Evolutionary conservation across 139 green algal genomes (phyloP), one percentile per base, ranked within the genome.

Genomic region (Coelastrella sp.): DNA sequence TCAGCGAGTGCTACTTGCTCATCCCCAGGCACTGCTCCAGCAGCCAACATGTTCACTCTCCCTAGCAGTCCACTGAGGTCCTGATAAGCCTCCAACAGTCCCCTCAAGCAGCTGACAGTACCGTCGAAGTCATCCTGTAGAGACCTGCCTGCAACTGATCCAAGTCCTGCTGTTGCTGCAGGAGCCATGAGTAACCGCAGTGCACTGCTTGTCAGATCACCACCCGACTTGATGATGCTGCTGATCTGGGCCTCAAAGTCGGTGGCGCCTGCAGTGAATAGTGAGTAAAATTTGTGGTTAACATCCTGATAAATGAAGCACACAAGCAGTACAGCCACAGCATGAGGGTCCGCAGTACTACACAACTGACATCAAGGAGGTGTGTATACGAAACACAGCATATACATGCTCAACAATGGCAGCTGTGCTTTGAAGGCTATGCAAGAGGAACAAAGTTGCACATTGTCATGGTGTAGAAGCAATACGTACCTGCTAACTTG

Each of bases 61-160:
- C 66, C 37, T 50, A 75, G 62, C 66, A 57, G 50, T 9, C 75
- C 75, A 11, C 64, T 64, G 17, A 69, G 27, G 63, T 71, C 75
- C 19, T 67, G n/a, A n/a, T 76, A 63, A 5, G 51, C 60, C 13
- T 62, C 50, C 17, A 67, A n/a, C 34, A 74, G 37, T 21, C 32
- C 48, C 27, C 15, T 38, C 35, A 64, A 0, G 40, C 67, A 30
- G 68, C 41, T 4, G 21, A 92, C 75, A 3, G 85, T 85, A 1
- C 71, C 88, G 17, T 92, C 89, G 88, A 92, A 92, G 32, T 92
- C 80, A 34, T 67, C 43, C 48, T 92, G 88, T 50, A 92, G 50
- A 77, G 81, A 91, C 41, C 88, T 67, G 2, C 27, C 41, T 6
- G 89, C 89, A 34, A 71, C 37, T 15, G 68, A 48, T 35, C 83